phyloP scores from a whole-genome alignment of 2,329 filamentous ascomycete genomes.

The Leptographium flavum region DNA sequence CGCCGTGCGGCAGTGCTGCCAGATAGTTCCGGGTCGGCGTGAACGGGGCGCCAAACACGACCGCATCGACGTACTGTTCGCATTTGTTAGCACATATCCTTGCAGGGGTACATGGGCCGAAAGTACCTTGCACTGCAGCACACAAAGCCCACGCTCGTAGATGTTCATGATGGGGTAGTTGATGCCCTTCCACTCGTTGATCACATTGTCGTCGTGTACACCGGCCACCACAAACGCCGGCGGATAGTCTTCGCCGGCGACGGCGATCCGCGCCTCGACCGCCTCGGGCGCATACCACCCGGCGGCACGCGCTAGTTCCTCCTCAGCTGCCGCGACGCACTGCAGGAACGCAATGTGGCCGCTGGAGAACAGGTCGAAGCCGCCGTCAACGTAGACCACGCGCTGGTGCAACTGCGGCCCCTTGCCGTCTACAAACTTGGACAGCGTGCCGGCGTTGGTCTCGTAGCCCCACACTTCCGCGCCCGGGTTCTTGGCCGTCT shows the following conservation, averaged over 20 bases:
- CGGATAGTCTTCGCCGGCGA: conserved; percentile 54
- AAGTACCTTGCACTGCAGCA: conserved; percentile 78
- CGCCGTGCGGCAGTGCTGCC: conserved; percentile 55
- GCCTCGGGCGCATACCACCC: conserved; percentile 64
- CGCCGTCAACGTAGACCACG: conserved; percentile 89
- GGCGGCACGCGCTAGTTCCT: conserved; percentile 47
- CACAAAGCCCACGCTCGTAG: conserved; percentile 87
- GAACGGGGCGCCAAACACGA: conserved; percentile 84
- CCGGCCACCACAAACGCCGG: conserved; percentile 84
- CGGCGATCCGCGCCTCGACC: conserved; percentile 45
- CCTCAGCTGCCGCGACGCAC: conserved; percentile 59
- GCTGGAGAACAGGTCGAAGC: conserved; percentile 91
- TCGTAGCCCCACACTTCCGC: conserved; percentile 79
- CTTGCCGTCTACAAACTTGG: conserved; percentile 55
- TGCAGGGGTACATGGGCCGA: background rate
- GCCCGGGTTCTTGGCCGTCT: conserved; percentile 63
- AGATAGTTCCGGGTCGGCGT: conserved; percentile 71
- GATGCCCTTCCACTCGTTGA: conserved; percentile 91
- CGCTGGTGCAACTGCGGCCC: conserved; percentile 62
- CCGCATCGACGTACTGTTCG: conserved; percentile 77
- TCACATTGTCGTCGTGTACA: conserved; percentile 86
- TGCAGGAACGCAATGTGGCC: conserved; percentile 93
- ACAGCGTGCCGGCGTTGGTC: conserved; percentile 39
- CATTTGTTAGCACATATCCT: background rate
- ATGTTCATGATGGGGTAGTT: conserved; percentile 99